Conservation (phyloP, 495 filamentous ascomycete genomes). For the Opeltia flavorubescens region DNA sequence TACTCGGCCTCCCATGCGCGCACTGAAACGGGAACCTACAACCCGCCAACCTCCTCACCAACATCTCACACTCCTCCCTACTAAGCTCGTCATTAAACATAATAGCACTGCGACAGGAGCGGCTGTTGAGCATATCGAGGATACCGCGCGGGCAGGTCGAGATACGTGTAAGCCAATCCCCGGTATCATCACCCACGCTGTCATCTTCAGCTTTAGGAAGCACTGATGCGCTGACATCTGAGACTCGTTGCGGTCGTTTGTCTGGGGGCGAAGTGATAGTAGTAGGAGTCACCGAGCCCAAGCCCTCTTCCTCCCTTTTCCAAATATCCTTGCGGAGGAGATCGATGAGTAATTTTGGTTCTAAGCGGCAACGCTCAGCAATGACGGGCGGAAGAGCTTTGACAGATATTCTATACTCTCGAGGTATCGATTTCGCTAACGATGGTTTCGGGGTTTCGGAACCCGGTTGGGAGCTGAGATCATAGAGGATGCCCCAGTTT, state of each 20-base stretch:
- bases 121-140: constrained; percentile 77
- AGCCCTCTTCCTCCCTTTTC: constrained; percentile 29
- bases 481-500: constrained; percentile 60
- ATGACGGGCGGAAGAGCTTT: constrained; percentile 54
- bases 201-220: neutral
- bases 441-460: neutral
- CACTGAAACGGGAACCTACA: constrained; percentile 89
- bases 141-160: constrained; percentile 60
- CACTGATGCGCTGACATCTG: neutral
- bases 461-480: constrained; percentile 13
- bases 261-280: neutral
- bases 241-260: constrained; percentile 2
- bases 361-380: constrained; percentile 56
- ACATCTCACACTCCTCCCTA: constrained; percentile 44
- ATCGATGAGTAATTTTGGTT: constrained; percentile 53
- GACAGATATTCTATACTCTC: constrained; percentile 29
- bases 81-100: constrained; percentile 88
- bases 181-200: neutral
- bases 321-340: constrained; percentile 65
- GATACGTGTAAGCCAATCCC: constrained; percentile 44
- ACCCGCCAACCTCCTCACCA: constrained; percentile 46
- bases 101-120: constrained; percentile 79
- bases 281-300: neutral
- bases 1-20: constrained; percentile 69
- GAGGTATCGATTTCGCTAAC: neutral